Evolutionary conservation across 2,329 filamentous ascomycete genomes (phyloP), one percentile per base, ranked within the genome.

Genomic region (Ceratocystis smalleyi): DNA sequence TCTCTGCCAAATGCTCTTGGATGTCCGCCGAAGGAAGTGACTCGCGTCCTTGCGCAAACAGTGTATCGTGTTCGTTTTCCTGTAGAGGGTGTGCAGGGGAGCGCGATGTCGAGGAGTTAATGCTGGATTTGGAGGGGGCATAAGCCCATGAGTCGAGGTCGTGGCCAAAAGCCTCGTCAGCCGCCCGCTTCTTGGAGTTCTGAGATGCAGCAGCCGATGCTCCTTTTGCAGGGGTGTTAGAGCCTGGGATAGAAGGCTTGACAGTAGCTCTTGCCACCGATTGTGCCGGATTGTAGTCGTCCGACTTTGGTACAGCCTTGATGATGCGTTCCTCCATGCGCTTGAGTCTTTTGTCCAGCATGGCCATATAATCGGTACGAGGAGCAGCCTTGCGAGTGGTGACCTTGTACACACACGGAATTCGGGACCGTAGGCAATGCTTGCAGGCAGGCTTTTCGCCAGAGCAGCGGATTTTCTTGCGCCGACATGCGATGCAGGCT

Each of bases 251-350:
- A 15, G 87, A 81, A 15, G 92, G 92, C 71, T 92, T 95, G 43
- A 97, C 89, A 5, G 89, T 81, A 10, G 91, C 91, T 65, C 94
- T 81, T 4, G 86, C 86, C 45, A 95, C 86, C 8, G 75, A 79
- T 3, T 51, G 60, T 7, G 35, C 27, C 10, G 45, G 7, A 4
- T 30, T 19, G 30, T 83, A 78, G 51, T 87, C 85, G 68, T 95
- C 91, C 51, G 89, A 83, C 72, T 92, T 95, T 0, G 94, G 92
- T 32, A 97, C 87, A 66, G 92, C 87, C 73, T 96, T 96, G 76
- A 97, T 95, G 68, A 97, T 94, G 65, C 92, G 86, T 71, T 97
- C 92, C 74, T 99, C 94, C 94, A 97, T 97, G 65, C 92, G 82
- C 77, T 95, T 96, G 69, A 97, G 75, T 63, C 94, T 83, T 75